Conservation (phyloP, 495 filamentous ascomycete species). For the Tetracladium marchalianum region DNA sequence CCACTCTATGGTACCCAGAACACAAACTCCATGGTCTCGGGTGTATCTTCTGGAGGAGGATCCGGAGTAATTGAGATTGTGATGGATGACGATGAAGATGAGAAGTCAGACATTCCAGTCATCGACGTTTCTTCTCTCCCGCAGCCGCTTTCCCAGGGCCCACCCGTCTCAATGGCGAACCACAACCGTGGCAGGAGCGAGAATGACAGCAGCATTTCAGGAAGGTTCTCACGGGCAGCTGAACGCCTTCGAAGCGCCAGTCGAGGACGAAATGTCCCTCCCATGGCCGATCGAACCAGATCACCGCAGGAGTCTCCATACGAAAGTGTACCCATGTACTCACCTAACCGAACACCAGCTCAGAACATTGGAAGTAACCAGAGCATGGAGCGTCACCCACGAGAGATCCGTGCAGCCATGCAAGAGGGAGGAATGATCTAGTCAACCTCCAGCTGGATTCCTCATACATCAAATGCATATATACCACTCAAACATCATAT, state of each 20-base stretch:
- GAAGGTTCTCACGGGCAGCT: constrained; percentile 55
- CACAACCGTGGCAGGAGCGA: constrained; percentile 59
- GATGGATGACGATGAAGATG: constrained; percentile 51
- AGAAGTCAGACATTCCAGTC: constrained; percentile 10
- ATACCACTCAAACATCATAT: background rate
- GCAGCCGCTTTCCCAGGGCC: constrained; percentile 29
- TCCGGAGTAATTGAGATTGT: constrained; percentile 62
- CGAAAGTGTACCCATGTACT: constrained; percentile 35
- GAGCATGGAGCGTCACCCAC: constrained; percentile 26
- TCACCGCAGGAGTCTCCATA: constrained; percentile 34
- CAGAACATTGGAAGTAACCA: constrained; percentile 6
- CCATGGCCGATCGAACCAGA: constrained; percentile 11
- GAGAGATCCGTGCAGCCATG: constrained; percentile 31
- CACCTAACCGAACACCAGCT: constrained; percentile 8
- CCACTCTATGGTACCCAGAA: constrained; percentile 35
- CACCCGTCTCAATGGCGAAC: too few relatives aligned
- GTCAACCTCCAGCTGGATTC: background rate
- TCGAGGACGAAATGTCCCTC: constrained; percentile 36
- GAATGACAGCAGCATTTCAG: constrained; percentile 51
- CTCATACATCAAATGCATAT: constrained; percentile 6
- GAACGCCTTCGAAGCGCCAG: constrained; percentile 61
- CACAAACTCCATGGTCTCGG: constrained; percentile 36
- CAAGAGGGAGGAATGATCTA: constrained; percentile 21
- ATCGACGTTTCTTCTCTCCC: constrained; percentile 18
- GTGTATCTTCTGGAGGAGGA: constrained; percentile 23